Evolutionary conservation across 306 rosid genomes (phyloP), one percentile per base, ranked within the genome.

Genomic region (Morella rubra): DNA sequence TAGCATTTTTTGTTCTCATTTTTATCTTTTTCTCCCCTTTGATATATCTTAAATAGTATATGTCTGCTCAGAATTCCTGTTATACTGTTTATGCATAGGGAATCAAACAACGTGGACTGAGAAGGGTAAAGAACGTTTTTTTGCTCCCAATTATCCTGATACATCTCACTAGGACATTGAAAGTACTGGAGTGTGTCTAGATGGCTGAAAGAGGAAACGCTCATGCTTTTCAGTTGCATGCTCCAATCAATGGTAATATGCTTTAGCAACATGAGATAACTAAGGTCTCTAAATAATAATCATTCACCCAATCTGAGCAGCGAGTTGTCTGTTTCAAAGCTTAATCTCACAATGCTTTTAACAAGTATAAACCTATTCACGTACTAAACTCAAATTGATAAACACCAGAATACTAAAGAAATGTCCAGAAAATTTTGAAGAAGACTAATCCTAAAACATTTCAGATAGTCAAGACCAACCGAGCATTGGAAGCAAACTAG

Each of bases 401-500:
- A 51, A 78, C 14, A 50, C 55, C 42, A 61, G 45, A 47, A 19
- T 46, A 6, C 44, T 50, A 66, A 52, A 42, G 9, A 65, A n/a
- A 10, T n/a, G 65, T 19, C 44, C 22, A 42, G 40, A 73, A 7
- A 47, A 66, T 54, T 15, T 46, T 14, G 7, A 54, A 32, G 18
- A 40, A 73, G 32, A 68, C 46, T 27, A 47, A 12, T 73, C 45
- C 10, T 6, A 54, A 46, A 66, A 32, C 27, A 71, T 20, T 46
- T 52, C 9, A 64, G 41, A 27, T 56, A 7, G 52, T 69, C 49
- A 79, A 71, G 50, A 81, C 95, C 47, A 81, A 94, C 98, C 96
- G 58, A 94, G 74, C 75, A 77, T 62, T 56, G 91, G 87, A 82
- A 94, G 93, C 81, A 94, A 85, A 85, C 72, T 81, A 64, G 91